Percentiles rank a stretch among this genome's conserved stretches.
Evolutionary conservation across 148 eudicot species (phyloP).

Genomic region (Dysphania ambrosioides): DNA sequence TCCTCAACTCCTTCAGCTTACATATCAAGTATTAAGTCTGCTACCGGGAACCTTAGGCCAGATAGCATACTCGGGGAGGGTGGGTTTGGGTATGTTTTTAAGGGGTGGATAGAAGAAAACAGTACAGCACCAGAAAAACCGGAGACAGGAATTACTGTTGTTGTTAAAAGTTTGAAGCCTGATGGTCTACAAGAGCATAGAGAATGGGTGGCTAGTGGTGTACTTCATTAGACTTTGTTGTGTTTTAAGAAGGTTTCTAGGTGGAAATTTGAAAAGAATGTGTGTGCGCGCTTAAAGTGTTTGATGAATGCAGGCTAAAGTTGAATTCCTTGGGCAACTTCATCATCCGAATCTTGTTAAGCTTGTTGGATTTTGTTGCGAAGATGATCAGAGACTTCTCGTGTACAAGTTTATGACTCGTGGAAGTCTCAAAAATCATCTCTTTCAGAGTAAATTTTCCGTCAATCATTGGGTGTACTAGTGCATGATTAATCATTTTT

Average conservation of each 20-base stretch:
- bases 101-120: conserved; percentile 97
- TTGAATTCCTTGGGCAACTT: conserved; percentile 91
- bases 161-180: conserved; percentile 90
- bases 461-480: neutral
- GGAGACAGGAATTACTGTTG: conserved; percentile 87
- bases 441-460: conserved; percentile 72
- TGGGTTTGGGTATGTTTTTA: conserved; percentile 90
- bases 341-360: conserved; percentile 96
- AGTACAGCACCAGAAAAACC: conserved; percentile 92
- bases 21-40: conserved; percentile 78
- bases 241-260: conserved; percentile 9
- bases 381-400: conserved; percentile 92
- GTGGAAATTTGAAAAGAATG: conserved; percentile 11
- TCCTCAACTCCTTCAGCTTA: conserved; percentile 64
- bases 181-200: conserved; percentile 97
- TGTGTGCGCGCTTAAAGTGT: neutral
- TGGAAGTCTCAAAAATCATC: conserved; percentile 99
- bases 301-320: conserved; percentile 73
- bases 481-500: conserved; percentile 7
- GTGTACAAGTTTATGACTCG: conserved; percentile 98
- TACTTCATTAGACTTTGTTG: neutral
- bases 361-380: conserved; percentile 89
- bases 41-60: conserved; percentile 93
- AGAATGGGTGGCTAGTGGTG: conserved; percentile 98
- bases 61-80: conserved; percentile 98